Conservation (phyloP, 352 stramenopile species). For the Blastocystis sp. region DNA sequence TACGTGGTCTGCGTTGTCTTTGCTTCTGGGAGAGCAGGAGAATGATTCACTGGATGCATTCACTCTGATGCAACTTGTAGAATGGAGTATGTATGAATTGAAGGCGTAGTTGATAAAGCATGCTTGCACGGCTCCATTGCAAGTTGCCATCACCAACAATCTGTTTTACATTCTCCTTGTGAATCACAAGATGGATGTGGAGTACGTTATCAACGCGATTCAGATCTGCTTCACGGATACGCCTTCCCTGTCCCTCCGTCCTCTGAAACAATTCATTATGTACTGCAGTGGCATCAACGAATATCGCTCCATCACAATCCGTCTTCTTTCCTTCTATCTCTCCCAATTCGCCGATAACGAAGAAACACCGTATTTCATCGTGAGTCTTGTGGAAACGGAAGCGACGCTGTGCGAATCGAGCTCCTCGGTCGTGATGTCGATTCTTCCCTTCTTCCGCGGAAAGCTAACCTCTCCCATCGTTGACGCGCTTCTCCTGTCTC, state of each 20-base stretch:
- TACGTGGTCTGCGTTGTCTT: not conserved
- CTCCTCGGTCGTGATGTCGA: not conserved
- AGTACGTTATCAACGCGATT: not conserved
- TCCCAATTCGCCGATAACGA: not conserved
- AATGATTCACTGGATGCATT: no score
- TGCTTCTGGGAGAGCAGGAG: not conserved
- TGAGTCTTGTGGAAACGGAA: not conserved
- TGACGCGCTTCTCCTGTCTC: not conserved
- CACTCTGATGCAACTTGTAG: no score
- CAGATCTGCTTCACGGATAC: not conserved
- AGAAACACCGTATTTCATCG: not conserved
- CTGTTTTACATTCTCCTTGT: not conserved
- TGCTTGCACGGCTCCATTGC: not conserved
- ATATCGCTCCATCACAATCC: not conserved
- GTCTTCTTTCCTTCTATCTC: not conserved
- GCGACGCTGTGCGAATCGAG: not conserved
- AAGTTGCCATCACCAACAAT: not conserved
- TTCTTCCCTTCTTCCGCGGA: not conserved
- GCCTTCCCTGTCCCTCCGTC: not conserved
- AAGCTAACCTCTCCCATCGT: not conserved
- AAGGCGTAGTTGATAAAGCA: not conserved
- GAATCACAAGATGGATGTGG: not conserved
- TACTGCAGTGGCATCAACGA: not conserved
- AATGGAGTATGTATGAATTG: not conserved
- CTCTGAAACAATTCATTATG: not conserved